A percentile compares a stretch with the other conserved stretches of the same genome.
Conservation (phyloP, 345 rosid species). For the Corchorus olitorius region DNA sequence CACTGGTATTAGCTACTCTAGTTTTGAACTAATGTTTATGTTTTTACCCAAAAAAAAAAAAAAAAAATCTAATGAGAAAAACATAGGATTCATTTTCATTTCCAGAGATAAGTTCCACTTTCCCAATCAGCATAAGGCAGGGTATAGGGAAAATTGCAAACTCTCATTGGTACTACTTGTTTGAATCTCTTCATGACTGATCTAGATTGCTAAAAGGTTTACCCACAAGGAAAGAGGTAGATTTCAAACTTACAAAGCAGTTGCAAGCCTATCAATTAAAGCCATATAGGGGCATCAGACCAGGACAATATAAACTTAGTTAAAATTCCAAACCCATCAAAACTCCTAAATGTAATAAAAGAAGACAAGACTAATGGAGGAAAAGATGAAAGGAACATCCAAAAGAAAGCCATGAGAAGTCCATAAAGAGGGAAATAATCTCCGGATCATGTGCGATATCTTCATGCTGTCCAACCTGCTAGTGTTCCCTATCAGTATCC, state of each 20-base stretch:
- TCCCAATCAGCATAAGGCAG: neutral
- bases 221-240: neutral
- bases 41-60: too few species aligned
- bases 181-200: neutral
- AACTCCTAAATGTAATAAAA: neutral
- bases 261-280: neutral
- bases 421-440: neutral
- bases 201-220: neutral
- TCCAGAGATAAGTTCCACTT: neutral
- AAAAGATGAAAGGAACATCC: neutral
- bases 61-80: too few species aligned
- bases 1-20: neutral
- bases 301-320: neutral
- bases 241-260: neutral
- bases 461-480: neutral
- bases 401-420: neutral
- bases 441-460: neutral
- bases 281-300: neutral
- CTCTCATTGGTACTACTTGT: neutral
- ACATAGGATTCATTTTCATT: neutral
- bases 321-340: neutral
- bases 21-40: neutral
- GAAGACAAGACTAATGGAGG: neutral
- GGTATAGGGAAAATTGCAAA: neutral
- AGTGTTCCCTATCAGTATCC: slow-evolving; percentile 1